Percentiles rank a stretch among this genome's conserved stretches.
Conservation (phyloP, 805 yeast species). For the Teunomyces lycoperdinae region DNA sequence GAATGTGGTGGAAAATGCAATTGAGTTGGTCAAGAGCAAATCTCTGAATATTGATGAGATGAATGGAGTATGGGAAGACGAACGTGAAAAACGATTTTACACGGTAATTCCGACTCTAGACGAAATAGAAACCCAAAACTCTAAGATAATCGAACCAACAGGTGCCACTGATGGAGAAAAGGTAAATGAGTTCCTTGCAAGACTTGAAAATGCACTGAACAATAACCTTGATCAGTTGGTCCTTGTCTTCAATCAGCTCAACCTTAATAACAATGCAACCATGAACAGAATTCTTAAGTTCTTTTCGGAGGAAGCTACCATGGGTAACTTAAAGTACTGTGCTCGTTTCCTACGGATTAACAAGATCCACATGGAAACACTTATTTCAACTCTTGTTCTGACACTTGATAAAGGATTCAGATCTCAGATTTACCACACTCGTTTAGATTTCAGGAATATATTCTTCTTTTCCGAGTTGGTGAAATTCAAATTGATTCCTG, state of each 20-base stretch:
- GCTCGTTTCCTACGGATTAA: constrained; percentile 70
- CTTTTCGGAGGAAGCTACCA: constrained; percentile 48
- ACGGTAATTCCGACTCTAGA: constrained; percentile 48
- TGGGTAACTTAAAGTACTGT: constrained; percentile 47
- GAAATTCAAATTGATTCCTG: constrained; percentile 71
- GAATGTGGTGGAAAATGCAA: constrained; percentile 7
- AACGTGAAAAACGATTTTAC: constrained; percentile 64
- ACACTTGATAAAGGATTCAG: constrained; percentile 60
- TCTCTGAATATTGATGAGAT: constrained; percentile 22
- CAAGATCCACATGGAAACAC: constrained; percentile 44
- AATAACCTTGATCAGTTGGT: constrained; percentile 52
- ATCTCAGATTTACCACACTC: constrained; percentile 52
- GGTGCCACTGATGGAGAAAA: constrained; percentile 31
- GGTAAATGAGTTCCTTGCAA: constrained; percentile 41
- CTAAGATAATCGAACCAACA: not conserved
- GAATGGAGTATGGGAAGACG: constrained; percentile 57
- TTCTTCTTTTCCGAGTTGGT: constrained; percentile 70
- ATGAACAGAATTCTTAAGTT: constrained; percentile 56
- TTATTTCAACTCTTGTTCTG: constrained; percentile 51
- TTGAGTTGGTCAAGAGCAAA: constrained; percentile 23
- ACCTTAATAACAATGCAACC: constrained; percentile 71
- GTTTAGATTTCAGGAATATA: constrained; percentile 54
- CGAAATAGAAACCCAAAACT: constrained; percentile 21
- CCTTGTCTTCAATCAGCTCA: constrained; percentile 45
- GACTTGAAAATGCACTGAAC: constrained; percentile 41